Evolutionary conservation across 2,329 filamentous ascomycete genomes (phyloP).

Genomic region (Madurella mycetomatis): DNA sequence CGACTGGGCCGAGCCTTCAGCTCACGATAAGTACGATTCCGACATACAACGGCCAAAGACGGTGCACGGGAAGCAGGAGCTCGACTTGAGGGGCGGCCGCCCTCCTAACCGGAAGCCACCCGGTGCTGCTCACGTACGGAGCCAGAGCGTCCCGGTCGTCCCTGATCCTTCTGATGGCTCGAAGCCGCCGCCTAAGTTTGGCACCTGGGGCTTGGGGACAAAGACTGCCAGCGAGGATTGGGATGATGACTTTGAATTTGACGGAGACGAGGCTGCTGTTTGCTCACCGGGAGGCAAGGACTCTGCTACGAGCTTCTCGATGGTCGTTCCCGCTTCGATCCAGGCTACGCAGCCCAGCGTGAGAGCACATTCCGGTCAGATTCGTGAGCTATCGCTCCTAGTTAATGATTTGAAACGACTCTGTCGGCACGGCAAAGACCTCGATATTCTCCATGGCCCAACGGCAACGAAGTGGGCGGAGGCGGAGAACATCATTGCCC

Average conservation of each 20-base stretch:
- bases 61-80: constrained; percentile 70
- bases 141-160: constrained; percentile 73
- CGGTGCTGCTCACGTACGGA: constrained; percentile 67
- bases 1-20: constrained; percentile 68
- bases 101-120: constrained; percentile 62
- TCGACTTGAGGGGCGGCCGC: constrained; percentile 66
- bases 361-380: constrained; percentile 76
- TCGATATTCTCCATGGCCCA: constrained; percentile 59
- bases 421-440: constrained; percentile 62
- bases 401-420: constrained; percentile 81
- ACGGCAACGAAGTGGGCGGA: constrained; percentile 67
- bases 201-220: constrained; percentile 75
- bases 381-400: constrained; percentile 73
- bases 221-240: constrained; percentile 81
- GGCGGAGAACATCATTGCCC: constrained; percentile 79
- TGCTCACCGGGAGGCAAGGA: constrained; percentile 35
- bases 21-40: constrained; percentile 56
- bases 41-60: constrained; percentile 65
- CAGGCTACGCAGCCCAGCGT: constrained; percentile 78
- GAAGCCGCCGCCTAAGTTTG: constrained; percentile 63
- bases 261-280: constrained; percentile 37
- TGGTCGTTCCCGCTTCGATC: constrained; percentile 76
- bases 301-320: constrained; percentile 40
- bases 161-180: constrained; percentile 56
- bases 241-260: constrained; percentile 86